These are phyloP conservation scores for Aspergillus intermedius DNA, from an alignment of 2,329 filamentous ascomycete species.

Conservation along the genomic window DNA sequence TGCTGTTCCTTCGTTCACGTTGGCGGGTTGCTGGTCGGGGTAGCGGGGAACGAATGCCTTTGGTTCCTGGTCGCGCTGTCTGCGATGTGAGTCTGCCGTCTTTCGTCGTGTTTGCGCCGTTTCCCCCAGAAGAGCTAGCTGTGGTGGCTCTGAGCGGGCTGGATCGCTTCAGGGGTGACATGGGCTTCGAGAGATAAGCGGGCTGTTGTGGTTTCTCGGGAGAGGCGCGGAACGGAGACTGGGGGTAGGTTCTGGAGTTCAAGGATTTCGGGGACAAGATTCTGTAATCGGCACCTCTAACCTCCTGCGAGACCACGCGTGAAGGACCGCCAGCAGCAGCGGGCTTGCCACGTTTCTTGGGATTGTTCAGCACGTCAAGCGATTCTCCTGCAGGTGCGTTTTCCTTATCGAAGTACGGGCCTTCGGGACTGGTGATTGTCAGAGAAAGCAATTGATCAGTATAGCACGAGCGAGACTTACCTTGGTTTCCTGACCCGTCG, in stretches of 20 bases:
- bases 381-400: constrained; percentile 47
- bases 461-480: constrained; percentile 16
- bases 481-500: constrained; percentile 27
- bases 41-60: constrained; percentile 22
- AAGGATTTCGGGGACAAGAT: constrained; percentile 77
- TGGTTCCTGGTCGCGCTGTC: constrained; percentile 23
- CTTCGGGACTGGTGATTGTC: constrained; percentile 50
- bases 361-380: constrained; percentile 53
- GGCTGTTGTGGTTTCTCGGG: constrained; percentile 44
- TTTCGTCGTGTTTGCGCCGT: constrained; percentile 18
- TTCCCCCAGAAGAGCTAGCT: constrained; percentile 11
- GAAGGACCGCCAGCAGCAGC: constrained; percentile 31
- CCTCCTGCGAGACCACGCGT: constrained; percentile 38
- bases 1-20: constrained; percentile 32
- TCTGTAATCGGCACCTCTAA: constrained; percentile 45
- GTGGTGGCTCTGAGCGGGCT: constrained; percentile 31
- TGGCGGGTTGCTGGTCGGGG: constrained; percentile 35
- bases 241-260: constrained; percentile 64
- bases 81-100: constrained; percentile 23
- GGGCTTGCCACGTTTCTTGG: constrained; percentile 59
- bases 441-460: constrained; percentile 10
- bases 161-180: constrained; percentile 56
- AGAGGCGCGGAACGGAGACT: constrained; percentile 46
- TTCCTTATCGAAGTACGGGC: constrained; percentile 66
- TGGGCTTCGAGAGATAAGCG: constrained; percentile 51